Evolutionary conservation across 176 grass and related monocot genomes (phyloP).

Genomic region (Avena sativa): DNA sequence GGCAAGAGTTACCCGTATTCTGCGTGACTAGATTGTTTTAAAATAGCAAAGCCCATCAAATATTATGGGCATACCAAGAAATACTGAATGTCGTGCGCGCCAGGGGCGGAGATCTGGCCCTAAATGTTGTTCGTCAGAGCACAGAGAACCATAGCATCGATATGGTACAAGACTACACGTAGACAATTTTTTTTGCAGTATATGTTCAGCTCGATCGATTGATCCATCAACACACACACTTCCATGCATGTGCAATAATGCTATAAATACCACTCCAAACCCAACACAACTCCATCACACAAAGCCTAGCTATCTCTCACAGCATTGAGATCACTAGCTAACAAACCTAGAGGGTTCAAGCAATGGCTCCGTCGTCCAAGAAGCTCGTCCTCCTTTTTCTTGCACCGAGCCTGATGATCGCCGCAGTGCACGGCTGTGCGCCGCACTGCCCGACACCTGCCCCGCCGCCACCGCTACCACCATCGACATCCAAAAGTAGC

Average conservation of each 20-base stretch:
- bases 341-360: not conserved
- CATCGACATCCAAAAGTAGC: not conserved
- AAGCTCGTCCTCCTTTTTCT: constrained; percentile 34
- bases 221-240: not conserved
- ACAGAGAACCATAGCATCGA: not conserved
- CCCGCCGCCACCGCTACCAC: not conserved
- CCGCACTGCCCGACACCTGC: constrained; percentile 19
- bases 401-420: constrained; percentile 33
- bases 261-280: not conserved
- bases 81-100: not conserved
- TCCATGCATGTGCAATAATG: not conserved
- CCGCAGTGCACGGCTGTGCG: constrained; percentile 36
- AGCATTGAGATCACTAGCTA: not conserved
- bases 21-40: not conserved
- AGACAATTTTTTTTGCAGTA: not conserved
- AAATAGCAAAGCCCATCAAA: not conserved
- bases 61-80: not conserved
- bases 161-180: not conserved
- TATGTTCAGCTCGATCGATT: not conserved
- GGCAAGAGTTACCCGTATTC: not conserved
- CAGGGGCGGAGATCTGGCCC: not conserved
- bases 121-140: not conserved
- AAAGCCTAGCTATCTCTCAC: not conserved
- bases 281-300: not conserved
- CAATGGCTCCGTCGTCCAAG: constrained; percentile 37